Evolutionary conservation across 768 basidiomycete species (phyloP).

Genomic region (Leccinum rimulosum): DNA sequence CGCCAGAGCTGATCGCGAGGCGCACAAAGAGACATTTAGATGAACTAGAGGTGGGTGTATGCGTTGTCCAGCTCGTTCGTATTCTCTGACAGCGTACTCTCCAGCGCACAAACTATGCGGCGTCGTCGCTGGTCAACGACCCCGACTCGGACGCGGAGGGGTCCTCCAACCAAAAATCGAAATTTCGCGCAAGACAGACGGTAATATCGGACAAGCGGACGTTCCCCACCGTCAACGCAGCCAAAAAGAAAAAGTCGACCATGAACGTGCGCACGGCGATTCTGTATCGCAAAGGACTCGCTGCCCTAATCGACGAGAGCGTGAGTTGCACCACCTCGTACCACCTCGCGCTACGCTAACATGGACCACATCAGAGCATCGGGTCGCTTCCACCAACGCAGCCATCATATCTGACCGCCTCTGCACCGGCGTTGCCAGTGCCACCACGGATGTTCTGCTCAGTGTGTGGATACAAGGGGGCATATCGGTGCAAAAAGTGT

Average conservation of each 20-base stretch:
- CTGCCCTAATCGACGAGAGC: slow-evolving; percentile 73
- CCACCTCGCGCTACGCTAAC: slow-evolving; percentile 2
- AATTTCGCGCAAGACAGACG: slow-evolving; percentile 72
- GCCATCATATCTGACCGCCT: slow-evolving; percentile 73
- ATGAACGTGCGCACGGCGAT: slow-evolving; percentile 80
- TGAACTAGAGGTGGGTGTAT: slow-evolving; percentile 68
- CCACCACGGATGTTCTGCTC: slow-evolving; percentile 75
- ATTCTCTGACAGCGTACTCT: slow-evolving; percentile 3
- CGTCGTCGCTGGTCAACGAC: slow-evolving; percentile 35
- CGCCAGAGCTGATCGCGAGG: slow-evolving; percentile 69
- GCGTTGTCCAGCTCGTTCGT: neutral
- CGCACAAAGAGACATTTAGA: slow-evolving; percentile 76
- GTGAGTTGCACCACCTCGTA: slow-evolving; percentile 42
- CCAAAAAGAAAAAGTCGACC: slow-evolving; percentile 72
- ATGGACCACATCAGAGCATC: slow-evolving; percentile 47
- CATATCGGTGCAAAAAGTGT: slow-evolving; percentile 77
- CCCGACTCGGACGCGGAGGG: slow-evolving; percentile 30
- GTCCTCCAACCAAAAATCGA: slow-evolving; percentile 33
- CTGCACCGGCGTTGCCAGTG: slow-evolving; percentile 53
- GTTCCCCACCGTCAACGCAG: slow-evolving; percentile 28
- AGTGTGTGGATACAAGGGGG: slow-evolving; percentile 85
- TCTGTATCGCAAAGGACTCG: slow-evolving; percentile 78
- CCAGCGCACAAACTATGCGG: slow-evolving; percentile 78
- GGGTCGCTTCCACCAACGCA: slow-evolving; percentile 47
- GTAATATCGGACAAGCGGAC: slow-evolving; percentile 71